A percentile compares a stretch with the other conserved stretches of the same genome.
Conservation (phyloP, 352 stramenopile genomes). For the Phytophthora litchii region DNA sequence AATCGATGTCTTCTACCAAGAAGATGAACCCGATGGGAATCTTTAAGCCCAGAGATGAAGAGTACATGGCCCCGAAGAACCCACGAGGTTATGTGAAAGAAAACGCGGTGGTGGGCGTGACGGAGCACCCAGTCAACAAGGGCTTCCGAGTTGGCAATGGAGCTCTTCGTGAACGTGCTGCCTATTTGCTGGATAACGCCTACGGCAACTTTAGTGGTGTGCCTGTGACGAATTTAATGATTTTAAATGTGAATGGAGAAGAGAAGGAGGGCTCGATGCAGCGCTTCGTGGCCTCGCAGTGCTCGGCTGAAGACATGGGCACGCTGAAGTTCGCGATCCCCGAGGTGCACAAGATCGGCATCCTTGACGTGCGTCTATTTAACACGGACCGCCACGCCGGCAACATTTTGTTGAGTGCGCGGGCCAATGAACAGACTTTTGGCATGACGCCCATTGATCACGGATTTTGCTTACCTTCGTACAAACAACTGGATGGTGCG, state of each 20-base stretch:
- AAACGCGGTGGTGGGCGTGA: constrained; percentile 76
- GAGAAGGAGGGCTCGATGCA: constrained; percentile 89
- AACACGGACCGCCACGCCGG: constrained; percentile 90
- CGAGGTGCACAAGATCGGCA: constrained; percentile 91
- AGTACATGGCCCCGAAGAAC: constrained; percentile 99
- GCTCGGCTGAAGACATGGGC: constrained; percentile 88
- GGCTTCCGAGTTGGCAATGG: constrained; percentile 89
- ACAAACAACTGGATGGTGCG: constrained; percentile 78
- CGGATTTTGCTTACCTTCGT: constrained; percentile 86
- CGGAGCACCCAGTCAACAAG: constrained; percentile 83
- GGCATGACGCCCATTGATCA: constrained; percentile 90
- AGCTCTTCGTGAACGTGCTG: constrained; percentile 81
- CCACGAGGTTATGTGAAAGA: constrained; percentile 94
- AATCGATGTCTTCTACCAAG: constrained; percentile 17
- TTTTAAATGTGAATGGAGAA: constrained; percentile 60
- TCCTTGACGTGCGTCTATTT: constrained; percentile 88
- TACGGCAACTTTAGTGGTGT: constrained; percentile 87
- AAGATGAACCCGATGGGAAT: constrained; percentile 65
- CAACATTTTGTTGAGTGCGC: constrained; percentile 80
- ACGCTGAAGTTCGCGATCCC: constrained; percentile 85
- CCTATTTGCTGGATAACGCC: constrained; percentile 79
- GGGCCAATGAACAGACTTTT: constrained; percentile 67
- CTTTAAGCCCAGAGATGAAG: constrained; percentile 99
- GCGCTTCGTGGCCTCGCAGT: constrained; percentile 79
- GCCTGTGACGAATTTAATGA: constrained; percentile 80